Conservation (phyloP, 495 filamentous ascomycete species). For the Penicillium parvum region DNA sequence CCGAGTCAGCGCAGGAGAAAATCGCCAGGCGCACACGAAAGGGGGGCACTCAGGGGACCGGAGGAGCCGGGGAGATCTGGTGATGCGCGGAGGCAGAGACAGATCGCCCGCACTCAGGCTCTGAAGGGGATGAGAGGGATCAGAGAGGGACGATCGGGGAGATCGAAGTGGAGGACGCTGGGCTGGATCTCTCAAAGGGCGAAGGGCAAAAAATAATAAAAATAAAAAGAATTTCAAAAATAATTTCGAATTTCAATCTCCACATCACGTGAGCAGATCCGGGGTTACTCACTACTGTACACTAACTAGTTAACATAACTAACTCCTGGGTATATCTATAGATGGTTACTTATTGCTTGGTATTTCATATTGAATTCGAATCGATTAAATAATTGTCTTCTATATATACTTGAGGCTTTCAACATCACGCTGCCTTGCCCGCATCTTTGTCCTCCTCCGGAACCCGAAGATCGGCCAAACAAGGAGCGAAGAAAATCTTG, state of each 20-base stretch:
- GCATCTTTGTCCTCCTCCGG: conserved; percentile 17
- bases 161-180: conserved; percentile 24
- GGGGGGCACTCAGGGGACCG: conserved; percentile 22
- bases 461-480: conserved; percentile 40
- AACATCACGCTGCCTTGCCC: conserved; percentile 14
- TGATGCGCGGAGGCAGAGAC: conserved; percentile 1
- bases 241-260: conserved; percentile 14
- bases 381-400: too few species aligned
- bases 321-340: too few species aligned
- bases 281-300: not conserved
- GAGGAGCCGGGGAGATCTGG: conserved; percentile 6
- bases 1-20: conserved; percentile 23
- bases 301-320: too few species aligned
- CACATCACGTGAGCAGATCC: conserved; percentile 25
- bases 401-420: too few species aligned
- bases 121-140: conserved; percentile 2
- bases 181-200: conserved; percentile 23
- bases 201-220: conserved; percentile 15
- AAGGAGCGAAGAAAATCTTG: conserved; percentile 49
- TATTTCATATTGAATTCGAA: too few species aligned
- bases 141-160: conserved; percentile 17
- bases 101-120: conserved; percentile 3
- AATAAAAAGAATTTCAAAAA: conserved; percentile 19
- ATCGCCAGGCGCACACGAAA: conserved; percentile 19
- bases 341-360: too few species aligned